Evolutionary conservation across 108 stramenopile genomes (phyloP).

Genomic region (Schizochytrium sp.): DNA sequence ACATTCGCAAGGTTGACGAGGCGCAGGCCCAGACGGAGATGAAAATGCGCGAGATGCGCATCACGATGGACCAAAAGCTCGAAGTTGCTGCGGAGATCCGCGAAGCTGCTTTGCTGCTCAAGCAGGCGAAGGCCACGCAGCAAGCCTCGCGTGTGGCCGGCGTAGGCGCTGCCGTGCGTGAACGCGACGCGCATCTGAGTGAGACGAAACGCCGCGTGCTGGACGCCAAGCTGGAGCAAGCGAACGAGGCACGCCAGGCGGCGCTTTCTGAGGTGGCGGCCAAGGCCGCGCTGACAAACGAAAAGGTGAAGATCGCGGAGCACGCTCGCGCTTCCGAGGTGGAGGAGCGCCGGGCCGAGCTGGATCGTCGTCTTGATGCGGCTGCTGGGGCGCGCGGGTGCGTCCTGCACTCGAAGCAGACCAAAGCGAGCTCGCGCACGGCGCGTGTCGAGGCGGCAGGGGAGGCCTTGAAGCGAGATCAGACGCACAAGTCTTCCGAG

Average conservation of each 20-base stretch:
- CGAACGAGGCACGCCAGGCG: background rate
- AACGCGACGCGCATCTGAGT: background rate
- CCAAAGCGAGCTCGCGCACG: background rate
- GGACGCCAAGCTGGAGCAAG: background rate
- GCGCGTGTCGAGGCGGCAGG: background rate
- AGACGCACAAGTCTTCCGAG: background rate
- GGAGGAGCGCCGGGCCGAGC: background rate
- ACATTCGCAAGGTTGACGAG: background rate
- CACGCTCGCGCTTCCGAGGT: background rate
- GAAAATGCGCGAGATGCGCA: background rate
- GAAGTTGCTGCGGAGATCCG: background rate
- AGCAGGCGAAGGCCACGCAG: background rate
- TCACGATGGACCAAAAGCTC: conserved; percentile 3
- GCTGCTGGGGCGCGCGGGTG: background rate
- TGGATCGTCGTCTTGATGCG: background rate
- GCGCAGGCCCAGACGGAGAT: background rate
- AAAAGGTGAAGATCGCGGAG: background rate
- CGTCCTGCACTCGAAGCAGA: background rate
- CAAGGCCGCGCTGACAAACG: background rate
- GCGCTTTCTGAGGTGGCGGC: background rate
- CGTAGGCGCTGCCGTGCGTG: background rate
- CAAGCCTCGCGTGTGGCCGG: background rate
- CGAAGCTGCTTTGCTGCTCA: background rate
- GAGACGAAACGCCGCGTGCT: background rate
- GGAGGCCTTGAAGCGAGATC: background rate